These are phyloP conservation scores for Leucocoprinus birnbaumii DNA, from an alignment of 768 basidiomycete species.

Conservation along the genomic window DNA sequence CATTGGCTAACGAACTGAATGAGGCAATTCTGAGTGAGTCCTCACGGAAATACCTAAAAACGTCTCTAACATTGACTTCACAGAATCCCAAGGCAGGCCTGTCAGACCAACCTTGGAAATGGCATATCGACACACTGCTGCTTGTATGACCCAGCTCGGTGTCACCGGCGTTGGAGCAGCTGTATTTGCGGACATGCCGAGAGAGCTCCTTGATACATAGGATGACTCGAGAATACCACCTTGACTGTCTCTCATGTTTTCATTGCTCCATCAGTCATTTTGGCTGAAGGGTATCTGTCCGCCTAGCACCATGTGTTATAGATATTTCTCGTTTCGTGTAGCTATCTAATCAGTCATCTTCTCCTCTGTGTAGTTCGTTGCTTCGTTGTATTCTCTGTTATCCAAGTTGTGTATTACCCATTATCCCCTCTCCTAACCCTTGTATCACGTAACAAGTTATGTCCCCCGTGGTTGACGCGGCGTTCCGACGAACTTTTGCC, in stretches of 20 bases:
- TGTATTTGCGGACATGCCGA: slow-evolving; percentile 77
- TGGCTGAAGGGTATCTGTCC: neutral
- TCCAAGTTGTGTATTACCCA: too few relatives aligned
- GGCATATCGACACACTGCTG: slow-evolving; percentile 72
- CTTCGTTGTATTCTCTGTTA: neutral
- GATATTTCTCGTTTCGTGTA: neutral
- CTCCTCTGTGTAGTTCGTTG: neutral
- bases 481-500: too few relatives aligned
- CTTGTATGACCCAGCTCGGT: slow-evolving; percentile 69
- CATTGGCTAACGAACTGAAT: slow-evolving; percentile 76
- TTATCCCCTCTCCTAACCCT: too few relatives aligned
- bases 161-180: slow-evolving; percentile 71
- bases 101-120: slow-evolving; percentile 70
- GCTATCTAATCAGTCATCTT: neutral
- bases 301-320: too few relatives aligned
- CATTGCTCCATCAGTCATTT: neutral
- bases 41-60: neutral
- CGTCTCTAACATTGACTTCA: slow-evolving; percentile 9
- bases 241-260: neutral
- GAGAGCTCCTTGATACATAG: slow-evolving; percentile 59
- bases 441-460: too few relatives aligned
- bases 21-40: slow-evolving; percentile 76
- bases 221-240: neutral
- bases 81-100: slow-evolving; percentile 80
- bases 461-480: too few relatives aligned